Evolutionary conservation across 192 early-diverging fungal genomes (phyloP).

Genomic region (Coemansia sp.): DNA sequence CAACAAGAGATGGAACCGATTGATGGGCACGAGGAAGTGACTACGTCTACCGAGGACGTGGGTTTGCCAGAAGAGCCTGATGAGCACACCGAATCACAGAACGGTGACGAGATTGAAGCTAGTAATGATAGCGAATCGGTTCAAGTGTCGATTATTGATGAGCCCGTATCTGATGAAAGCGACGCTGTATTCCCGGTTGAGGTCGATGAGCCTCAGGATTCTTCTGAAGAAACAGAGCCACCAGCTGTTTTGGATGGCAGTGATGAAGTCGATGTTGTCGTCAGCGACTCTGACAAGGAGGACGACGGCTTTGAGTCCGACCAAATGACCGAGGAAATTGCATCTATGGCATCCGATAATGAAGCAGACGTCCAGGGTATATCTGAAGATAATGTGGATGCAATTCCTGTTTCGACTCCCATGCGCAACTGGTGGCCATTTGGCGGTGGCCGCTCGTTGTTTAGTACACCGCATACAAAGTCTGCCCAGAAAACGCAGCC

Average conservation of each 20-base stretch:
- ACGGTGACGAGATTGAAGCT: neutral
- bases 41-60: neutral
- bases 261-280: conserved; percentile 1
- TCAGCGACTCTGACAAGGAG: neutral
- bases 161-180: neutral
- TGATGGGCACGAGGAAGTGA: conserved; percentile 39
- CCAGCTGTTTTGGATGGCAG: conserved; percentile 2
- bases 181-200: neutral
- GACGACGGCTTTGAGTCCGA: conserved; percentile 25
- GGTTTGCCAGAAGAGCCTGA: neutral
- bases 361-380: conserved; percentile 8
- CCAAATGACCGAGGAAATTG: conserved; percentile 29
- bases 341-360: conserved; percentile 16
- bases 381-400: conserved; percentile 1
- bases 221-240: neutral
- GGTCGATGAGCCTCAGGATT: neutral
- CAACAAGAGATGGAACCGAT: conserved; percentile 35
- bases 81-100: neutral
- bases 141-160: conserved; percentile 15
- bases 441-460: conserved; percentile 18
- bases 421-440: conserved; percentile 41
- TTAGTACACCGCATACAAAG: neutral
- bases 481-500: neutral
- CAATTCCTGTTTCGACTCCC: neutral
- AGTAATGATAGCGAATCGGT: conserved; percentile 9